Evolutionary conservation across 192 early-diverging fungal genomes (phyloP), one percentile per base, ranked within the genome.

Genomic region (Bifiguratus adelaidae): DNA sequence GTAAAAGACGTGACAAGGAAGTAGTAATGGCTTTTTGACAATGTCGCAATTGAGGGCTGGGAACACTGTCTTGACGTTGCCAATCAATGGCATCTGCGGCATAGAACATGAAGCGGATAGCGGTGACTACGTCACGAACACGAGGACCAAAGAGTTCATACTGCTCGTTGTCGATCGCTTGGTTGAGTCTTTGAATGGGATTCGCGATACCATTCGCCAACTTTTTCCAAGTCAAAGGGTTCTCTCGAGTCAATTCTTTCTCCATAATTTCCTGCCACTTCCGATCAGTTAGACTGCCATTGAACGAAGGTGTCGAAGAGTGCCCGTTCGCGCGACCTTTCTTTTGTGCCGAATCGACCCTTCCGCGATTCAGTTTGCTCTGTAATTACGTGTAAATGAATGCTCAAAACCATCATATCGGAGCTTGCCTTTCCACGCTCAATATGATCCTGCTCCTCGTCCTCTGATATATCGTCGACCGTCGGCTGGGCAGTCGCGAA

Each of bases 61-160:
- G 60, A 61, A 54, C 65, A 63, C 60, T 70, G 65, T 25, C 66
- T 44, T 33, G 74, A 58, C 11, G 75, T 58, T 85, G 75, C 21
- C 66, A 70, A 13, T 65, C 68, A 0, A 74, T 62, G 0, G 70
- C 56, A 20, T 74, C 74, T 9, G 78, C 79, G 13, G 73, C 58
- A 25, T 74, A 76, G 15, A 91, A 56, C 71, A 91, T 72, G 9
- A 76, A 65, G 27, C 86, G 74, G 38, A 91, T 73, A 40, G 77
- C 69, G 8, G 71, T 57, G 0, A 91, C 71, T 11, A 88, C 65
- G 24, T 69, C 50, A 15, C 64, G 56, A 23, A 80, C 61, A 3
- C 52, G 33, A 18, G 55, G 49, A 6, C 19, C 30, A 8, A 52
- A 47, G n/a, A 44, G 15, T 13, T 11, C 5, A 9, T 15, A 30